Conservation (phyloP, 805 yeast species). For the Yamadazyma philogaea region DNA sequence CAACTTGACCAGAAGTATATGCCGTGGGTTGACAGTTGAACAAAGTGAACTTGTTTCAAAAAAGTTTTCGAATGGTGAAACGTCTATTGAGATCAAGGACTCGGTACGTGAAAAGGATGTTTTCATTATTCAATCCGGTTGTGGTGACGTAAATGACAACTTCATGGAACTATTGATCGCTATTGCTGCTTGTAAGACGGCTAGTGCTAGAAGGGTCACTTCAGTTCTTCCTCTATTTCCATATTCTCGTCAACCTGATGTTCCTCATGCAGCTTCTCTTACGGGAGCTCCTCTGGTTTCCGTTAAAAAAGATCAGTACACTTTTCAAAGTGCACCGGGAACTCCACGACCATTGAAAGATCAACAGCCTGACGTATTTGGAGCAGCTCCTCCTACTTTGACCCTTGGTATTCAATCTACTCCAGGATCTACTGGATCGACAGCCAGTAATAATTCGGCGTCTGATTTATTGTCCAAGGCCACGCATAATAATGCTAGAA, state of each 20-base stretch:
- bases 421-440: background rate
- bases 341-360: slow-evolving; percentile 44
- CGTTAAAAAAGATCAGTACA: slow-evolving; percentile 36
- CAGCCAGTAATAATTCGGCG: background rate
- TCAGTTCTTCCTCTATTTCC: slow-evolving; percentile 94
- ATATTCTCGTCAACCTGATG: slow-evolving; percentile 93
- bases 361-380: slow-evolving; percentile 14
- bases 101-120: slow-evolving; percentile 97
- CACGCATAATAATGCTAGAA: slow-evolving; percentile 5
- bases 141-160: slow-evolving; percentile 84
- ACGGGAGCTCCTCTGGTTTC: slow-evolving; percentile 64
- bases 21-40: slow-evolving; percentile 71
- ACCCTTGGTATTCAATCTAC: background rate
- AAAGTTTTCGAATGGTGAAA: slow-evolving; percentile 86
- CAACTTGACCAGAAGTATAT: slow-evolving; percentile 66
- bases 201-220: slow-evolving; percentile 84
- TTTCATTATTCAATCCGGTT: slow-evolving; percentile 81
- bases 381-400: slow-evolving; percentile 14
- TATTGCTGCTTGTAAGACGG: slow-evolving; percentile 89
- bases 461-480: slow-evolving; percentile 6
- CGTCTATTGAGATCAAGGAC: slow-evolving; percentile 78
- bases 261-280: slow-evolving; percentile 64
- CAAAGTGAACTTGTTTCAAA: slow-evolving; percentile 63
- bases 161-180: slow-evolving; percentile 79
- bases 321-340: slow-evolving; percentile 51